Evolutionary conservation across 495 filamentous ascomycete species (phyloP).

Genomic region (Xylaria flabelliformis): DNA sequence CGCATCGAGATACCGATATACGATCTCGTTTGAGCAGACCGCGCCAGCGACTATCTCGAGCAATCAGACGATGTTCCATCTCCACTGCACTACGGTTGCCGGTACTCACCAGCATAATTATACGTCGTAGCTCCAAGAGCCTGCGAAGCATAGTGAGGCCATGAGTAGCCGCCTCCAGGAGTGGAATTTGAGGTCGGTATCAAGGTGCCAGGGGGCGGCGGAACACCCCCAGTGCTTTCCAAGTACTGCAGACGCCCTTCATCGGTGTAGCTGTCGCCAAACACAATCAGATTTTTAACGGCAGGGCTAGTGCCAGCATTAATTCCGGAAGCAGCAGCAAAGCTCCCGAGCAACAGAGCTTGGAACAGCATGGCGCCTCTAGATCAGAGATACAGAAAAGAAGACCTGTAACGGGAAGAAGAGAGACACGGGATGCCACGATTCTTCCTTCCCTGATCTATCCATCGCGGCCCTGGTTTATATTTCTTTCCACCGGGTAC

Average conservation of each 20-base stretch:
- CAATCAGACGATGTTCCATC: neutral
- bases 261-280: conserved; percentile 80
- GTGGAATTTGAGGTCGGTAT: conserved; percentile 54
- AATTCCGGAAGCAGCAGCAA: conserved; percentile 3
- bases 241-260: conserved; percentile 70
- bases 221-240: conserved; percentile 57
- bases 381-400: too few relatives aligned
- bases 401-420: neutral
- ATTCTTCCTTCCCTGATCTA: neutral
- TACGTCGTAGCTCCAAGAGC: conserved; percentile 65
- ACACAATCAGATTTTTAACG: conserved; percentile 40
- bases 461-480: neutral
- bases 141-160: conserved; percentile 66
- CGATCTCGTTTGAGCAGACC: conserved; percentile 71
- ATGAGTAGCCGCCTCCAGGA: conserved; percentile 68
- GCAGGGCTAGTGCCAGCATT: neutral
- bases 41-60: conserved; percentile 61
- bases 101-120: conserved; percentile 64
- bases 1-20: conserved; percentile 54
- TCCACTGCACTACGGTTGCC: neutral
- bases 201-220: conserved; percentile 65
- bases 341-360: neutral
- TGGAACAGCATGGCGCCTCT: conserved; percentile 9
- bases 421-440: neutral
- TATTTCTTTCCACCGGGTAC: neutral